These are phyloP conservation scores for Aspergillus glaucus DNA, from an alignment of 2,329 filamentous ascomycete species.

Conservation along the genomic window DNA sequence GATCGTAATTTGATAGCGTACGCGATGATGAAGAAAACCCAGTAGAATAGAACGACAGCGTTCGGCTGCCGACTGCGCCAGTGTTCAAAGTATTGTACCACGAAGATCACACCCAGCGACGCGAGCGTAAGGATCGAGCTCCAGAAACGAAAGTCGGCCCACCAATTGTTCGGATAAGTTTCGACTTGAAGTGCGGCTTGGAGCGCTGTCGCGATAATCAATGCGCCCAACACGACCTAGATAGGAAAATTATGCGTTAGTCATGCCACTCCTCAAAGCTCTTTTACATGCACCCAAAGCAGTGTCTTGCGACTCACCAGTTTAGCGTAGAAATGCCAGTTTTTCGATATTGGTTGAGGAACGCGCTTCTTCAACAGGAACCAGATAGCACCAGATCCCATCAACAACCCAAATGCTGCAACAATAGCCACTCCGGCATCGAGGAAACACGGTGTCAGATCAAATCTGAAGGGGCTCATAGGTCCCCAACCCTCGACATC, in stretches of 20 bases:
- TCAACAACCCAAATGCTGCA: constrained; percentile 69
- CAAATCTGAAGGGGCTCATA: constrained; percentile 76
- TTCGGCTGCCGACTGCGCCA: constrained; percentile 76
- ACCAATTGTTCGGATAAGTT: constrained; percentile 63
- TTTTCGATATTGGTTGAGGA: constrained; percentile 63
- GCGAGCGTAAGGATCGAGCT: constrained; percentile 65
- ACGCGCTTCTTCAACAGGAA: constrained; percentile 67
- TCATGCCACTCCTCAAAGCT: no score
- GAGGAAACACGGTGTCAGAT: constrained; percentile 96
- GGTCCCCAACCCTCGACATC: constrained; percentile 95
- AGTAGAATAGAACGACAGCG: constrained; percentile 84
- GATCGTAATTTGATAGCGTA: constrained; percentile 80
- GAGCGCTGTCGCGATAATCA: constrained; percentile 61
- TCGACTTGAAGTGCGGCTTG: constrained; percentile 73
- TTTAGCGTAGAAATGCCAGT: constrained; percentile 91
- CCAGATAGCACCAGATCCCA: constrained; percentile 72
- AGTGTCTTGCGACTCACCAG: constrained; percentile 53
- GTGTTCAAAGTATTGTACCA: constrained; percentile 81
- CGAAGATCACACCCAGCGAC: constrained; percentile 68
- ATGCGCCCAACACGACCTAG: constrained; percentile 58
- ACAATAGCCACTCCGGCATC: constrained; percentile 81
- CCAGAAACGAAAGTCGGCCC: constrained; percentile 78
- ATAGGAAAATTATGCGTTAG: not conserved
- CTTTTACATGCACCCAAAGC: constrained; percentile 1
- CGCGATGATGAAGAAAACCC: constrained; percentile 76